Evolutionary conservation across 805 yeast species (phyloP), one percentile per base, ranked within the genome.

Genomic region (Maudiozyma bulderi): DNA sequence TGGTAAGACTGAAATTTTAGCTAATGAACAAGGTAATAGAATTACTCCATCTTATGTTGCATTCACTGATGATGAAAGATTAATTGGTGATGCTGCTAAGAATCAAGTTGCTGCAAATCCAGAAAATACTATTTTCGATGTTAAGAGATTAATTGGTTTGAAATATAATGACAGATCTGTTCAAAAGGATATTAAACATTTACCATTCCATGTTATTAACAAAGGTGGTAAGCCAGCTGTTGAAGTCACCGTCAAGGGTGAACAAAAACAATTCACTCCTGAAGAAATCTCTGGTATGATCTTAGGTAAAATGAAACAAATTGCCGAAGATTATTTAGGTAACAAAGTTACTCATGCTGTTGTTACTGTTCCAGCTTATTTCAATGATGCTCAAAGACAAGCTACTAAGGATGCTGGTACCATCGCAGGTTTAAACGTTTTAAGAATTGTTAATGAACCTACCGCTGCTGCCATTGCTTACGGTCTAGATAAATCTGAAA

Each of bases 391-490:
- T 54, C 95, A 86, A 74, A 82, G 95, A 74, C 95, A 86, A 71
- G 95, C 95, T 57, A 86, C 95, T 51, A 86, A 86, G 75, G 95
- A 86, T 68, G 95, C 95, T 42, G 95, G 95, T 75, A 78, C 84
- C 54, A 86, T 86, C 76, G 95, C 95, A 45, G 95, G 95, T 61
- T 76, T 86, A 67, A 86, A 84, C 67, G 87, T 86, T 55, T 75
- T 86, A 70, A 83, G 95, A 77, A 86, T 86, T 59, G 91, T 86
- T 54, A 86, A 86, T 68, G 95, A 86, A 76, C 95, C 95, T 61
- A 89, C 97, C 52, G 97, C 97, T 44, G 97, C 97, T 58, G 97
- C 97, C 49, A 87, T 89, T 71, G 97, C 97, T 55, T 89, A 89
- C 72, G 97, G 97, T 66, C 76, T 90, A 59, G 95, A 87, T 69